Base-by-base conservation (phyloP, 805 yeast species). In the Candida michaelii region DNA sequence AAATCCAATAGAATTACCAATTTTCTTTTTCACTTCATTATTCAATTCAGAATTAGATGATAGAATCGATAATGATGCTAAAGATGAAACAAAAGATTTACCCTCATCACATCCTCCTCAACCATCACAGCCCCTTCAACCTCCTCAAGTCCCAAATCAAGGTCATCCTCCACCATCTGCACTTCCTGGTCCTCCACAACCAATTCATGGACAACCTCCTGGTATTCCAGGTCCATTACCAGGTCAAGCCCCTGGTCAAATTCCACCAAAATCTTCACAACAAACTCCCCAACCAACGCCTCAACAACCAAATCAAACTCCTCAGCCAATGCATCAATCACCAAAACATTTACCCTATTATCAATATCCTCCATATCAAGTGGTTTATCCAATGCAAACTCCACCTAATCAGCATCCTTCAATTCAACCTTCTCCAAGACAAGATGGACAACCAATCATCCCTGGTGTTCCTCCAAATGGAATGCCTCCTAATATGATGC, bases 1-100 rank as follows among this genome's bases (percentile, higher is more conserved):
- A 49, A 66, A 65, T 4, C 73, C 79, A 5, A 75, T 79, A 9
- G 74, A 69, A 29, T 73, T 79, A 13, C 79, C 82, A 6, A 51
- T 56, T 37, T 56, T 55, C 36, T 58, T 71, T n/a, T 30, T 41
- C 11, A 18, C 15, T 7, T 19, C 37, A 4, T 18, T 41, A 13
- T 17, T 41, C n/a, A 15, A 29, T 12, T 18, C 32, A 13, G 32
- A 32, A n/a, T 21, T 41, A n/a, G 36, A 34, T 3, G 36, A 41
- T 2, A 21, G 44, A 24, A 15, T 34, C 8, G 42, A 23, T 9
- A n/a, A 33, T n/a, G 29, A 23, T 23, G 9, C 9, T 5, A 9
- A 33, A 8, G 27, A 17, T 4, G 37, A 14, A 8, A 12, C 30
- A 10, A 15, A 16, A 31, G 17, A 32, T 12, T 12, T 14, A 4